Evolutionary conservation across 495 filamentous ascomycete species (phyloP), one percentile per base, ranked within the genome.

Genomic region (Tuber magnatum): DNA sequence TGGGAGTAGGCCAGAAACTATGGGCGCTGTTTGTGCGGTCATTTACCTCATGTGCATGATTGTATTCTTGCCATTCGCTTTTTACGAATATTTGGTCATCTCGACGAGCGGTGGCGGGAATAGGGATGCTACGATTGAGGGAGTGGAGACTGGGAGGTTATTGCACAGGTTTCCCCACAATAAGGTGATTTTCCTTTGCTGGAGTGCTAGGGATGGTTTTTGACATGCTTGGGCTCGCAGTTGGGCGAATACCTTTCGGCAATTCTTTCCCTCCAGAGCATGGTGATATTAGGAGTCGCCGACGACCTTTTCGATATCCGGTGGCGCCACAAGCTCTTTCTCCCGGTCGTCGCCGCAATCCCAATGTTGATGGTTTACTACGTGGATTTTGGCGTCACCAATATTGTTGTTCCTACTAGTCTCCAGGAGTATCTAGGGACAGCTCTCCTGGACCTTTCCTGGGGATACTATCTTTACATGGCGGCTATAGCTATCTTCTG

Each of bases 241-340:
- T 89, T 99, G 61, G 93, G 94, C 51, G 95, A 94, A 41, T 99
- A 97, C 83, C 89, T 97, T 46, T 98, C 95, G 20, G 94, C 94
- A 51, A 89, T 97, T 74, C 89, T 97, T 74, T 96, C 94, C 9
- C 88, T 99, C 42, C 93, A 97, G 85, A 91, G 89, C 40, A 91
- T 97, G 73, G 90, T 92, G 42, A 90, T 97, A 61, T 92, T 99
- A 61, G 95, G 95, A 46, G 91, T 98, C 74, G 92, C 92, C 38
- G 95, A 99, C 84, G 95, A 99, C 83, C 88, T 97, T 22, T 97
- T 99, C 84, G 95, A 99, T 84, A 96, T 99, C 80, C 90, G 96
- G 80, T 99, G 95, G 95, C 90, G 95, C 71, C 96, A 99, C 86
- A 99, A 99, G 84, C 90, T 98, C 81, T 90, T 98, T 84, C 97